A percentile compares a stretch with the other conserved stretches of the same genome.
Evolutionary conservation across 108 stramenopile genomes (phyloP).

Genomic region (Cylindrotheca closterium): DNA sequence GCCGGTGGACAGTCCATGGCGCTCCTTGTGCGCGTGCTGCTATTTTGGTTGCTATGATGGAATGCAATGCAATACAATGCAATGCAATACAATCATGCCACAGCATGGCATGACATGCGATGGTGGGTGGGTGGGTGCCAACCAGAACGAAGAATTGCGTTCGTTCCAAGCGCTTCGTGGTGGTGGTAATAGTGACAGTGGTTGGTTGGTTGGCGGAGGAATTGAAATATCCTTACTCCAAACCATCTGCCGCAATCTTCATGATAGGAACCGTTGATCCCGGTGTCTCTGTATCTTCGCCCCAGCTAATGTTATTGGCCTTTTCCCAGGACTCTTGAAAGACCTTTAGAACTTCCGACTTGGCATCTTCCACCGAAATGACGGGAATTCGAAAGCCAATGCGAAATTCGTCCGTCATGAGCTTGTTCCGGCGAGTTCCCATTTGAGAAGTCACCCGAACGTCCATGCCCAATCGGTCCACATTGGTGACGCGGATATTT

Average conservation of each 20-base stretch:
- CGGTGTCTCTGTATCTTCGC: slow-evolving; percentile 60
- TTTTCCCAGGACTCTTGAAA: slow-evolving; percentile 99
- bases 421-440: slow-evolving; percentile 75
- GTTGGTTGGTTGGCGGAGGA: no score
- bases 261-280: slow-evolving; percentile 73
- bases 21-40: no score
- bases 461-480: slow-evolving; percentile 96
- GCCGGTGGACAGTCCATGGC: no score
- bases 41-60: no score
- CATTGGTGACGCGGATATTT: slow-evolving; percentile 78
- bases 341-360: slow-evolving; percentile 94
- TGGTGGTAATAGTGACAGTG: no score
- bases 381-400: slow-evolving; percentile 92
- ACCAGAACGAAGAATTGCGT: no score
- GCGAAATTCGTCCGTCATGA: slow-evolving; percentile 93
- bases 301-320: slow-evolving; percentile 73
- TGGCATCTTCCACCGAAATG: slow-evolving; percentile 95
- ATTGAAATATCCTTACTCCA: slow-evolving; percentile 56
- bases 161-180: no score
- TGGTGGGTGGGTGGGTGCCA: no score
- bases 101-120: no score
- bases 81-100: no score
- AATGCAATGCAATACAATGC: no score
- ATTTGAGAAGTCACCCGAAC: slow-evolving; percentile 84
- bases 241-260: slow-evolving; percentile 83